Evolutionary conservation across 1,139 yeast genomes (phyloP), one percentile per base, ranked within the genome.

Genomic region (Debaryomycetaceae sp.): DNA sequence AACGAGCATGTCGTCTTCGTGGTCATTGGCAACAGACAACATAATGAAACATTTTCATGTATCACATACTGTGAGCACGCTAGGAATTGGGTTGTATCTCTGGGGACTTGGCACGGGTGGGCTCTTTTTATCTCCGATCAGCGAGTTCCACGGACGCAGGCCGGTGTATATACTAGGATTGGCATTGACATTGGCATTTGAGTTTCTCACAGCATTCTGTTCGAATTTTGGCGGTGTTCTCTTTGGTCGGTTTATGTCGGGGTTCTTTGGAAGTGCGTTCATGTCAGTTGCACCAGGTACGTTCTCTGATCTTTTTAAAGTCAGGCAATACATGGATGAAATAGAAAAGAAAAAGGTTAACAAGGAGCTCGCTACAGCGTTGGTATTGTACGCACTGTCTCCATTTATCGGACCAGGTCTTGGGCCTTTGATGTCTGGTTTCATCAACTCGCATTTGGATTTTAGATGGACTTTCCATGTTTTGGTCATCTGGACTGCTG

Each of bases 221-320:
- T 39, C 49, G 24, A 61, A 61, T 43, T 51, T 58, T 19, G 69
- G 65, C 6, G 59, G 60, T 1, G 51, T 62, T 37, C 44, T 64
- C 9, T 58, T 64, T 45, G 68, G 68, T 7, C 46, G 70, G 38
- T 58, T 58, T 24, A 49, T 59, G 49, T 52, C 64, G n/a, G 69
- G 70, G 5, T 62, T 65, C 41, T 61, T 59, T 49, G 67, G 65
- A 1, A 51, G 63, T 31, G 52, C 66, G 32, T 64, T 64, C 41
- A 56, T 65, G 63, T 53, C 65, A n/a, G 70, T 64, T 8, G 68
- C 67, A 2, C 52, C 61, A 11, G 69, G 69, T 17, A 53, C 68
- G 1, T 61, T 64, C 45, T 50, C 68, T 5, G 70, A 65, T 51
- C 46, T 65, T 16, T 64, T 62, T 47, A 46, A 49, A 17, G 28